These are phyloP conservation scores for Meyerozyma guilliermondii DNA, from an alignment of 1,139 yeast genomes.

Conservation along the genomic window DNA sequence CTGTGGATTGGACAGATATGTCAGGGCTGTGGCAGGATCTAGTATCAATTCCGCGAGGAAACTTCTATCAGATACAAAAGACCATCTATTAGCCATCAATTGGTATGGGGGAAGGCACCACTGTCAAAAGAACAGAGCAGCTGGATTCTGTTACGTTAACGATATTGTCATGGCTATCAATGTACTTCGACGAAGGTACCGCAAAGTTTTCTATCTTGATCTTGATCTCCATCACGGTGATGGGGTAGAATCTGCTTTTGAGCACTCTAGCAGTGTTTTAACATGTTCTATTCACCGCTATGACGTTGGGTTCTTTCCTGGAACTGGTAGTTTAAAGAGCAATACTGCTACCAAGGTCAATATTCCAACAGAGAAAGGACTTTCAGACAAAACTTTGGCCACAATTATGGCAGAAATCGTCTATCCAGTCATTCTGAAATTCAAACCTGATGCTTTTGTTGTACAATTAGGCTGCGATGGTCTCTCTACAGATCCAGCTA, in stretches of 20 bases:
- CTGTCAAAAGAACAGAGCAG: conserved; percentile 48
- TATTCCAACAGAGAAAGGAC: conserved; percentile 55
- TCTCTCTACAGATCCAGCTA: conserved; percentile 46
- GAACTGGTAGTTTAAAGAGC: conserved; percentile 46
- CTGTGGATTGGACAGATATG: conserved; percentile 48
- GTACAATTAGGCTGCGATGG: conserved; percentile 77
- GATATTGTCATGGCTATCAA: conserved; percentile 57
- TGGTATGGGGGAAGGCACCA: conserved; percentile 87
- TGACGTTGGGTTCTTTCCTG: conserved; percentile 70
- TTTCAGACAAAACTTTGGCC: conserved; percentile 40
- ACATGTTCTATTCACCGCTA: conserved; percentile 62
- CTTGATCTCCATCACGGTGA: conserved; percentile 78
- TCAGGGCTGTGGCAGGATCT: conserved; percentile 50
- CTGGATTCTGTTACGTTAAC: conserved; percentile 74
- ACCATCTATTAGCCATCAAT: conserved; percentile 42
- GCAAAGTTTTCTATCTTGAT: conserved; percentile 59
- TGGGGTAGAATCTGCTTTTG: conserved; percentile 69
- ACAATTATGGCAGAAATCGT: conserved; percentile 38
- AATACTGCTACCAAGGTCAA: conserved; percentile 38
- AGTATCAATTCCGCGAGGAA: conserved; percentile 47
- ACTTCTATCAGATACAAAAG: conserved; percentile 11
- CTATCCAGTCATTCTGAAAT: conserved; percentile 33
- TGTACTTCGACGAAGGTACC: conserved; percentile 38
- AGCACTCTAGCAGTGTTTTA: conserved; percentile 48
- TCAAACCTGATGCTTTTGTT: conserved; percentile 50